phyloP scores from a whole-genome alignment of 805 yeast species.

The Candida chilensis region DNA sequence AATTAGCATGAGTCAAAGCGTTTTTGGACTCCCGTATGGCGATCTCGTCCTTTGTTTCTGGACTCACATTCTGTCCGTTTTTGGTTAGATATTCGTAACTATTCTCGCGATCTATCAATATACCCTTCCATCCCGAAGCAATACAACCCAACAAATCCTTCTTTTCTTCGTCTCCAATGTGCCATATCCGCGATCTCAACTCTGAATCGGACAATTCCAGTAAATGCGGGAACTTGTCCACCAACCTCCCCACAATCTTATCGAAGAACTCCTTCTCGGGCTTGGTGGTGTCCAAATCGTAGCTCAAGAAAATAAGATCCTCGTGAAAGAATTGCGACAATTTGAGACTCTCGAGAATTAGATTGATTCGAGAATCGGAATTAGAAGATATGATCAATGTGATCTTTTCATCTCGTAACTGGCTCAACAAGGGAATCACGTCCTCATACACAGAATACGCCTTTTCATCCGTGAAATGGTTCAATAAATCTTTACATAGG shows the following conservation, averaged over 20 bases:
- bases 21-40: no score
- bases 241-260: conserved; percentile 16
- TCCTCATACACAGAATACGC: conserved; percentile 51
- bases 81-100: no score
- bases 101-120: conserved; percentile 39
- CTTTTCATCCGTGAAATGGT: conserved; percentile 36
- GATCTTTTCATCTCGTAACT: conserved; percentile 17
- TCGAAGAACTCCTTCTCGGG: conserved; percentile 43
- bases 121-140: conserved; percentile 53
- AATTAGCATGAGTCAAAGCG: no score
- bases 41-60: no score
- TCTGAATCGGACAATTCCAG: conserved; percentile 3
- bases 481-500: conserved; percentile 35
- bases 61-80: no score
- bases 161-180: conserved; percentile 53
- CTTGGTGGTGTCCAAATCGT: conserved; percentile 44
- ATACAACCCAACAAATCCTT: conserved; percentile 47
- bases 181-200: conserved; percentile 35
- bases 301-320: conserved; percentile 38
- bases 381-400: conserved; percentile 44
- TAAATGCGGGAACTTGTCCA: conserved; percentile 4
- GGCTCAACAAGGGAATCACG: conserved; percentile 33
- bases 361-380: conserved; percentile 48
- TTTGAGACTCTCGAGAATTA: conserved; percentile 36
- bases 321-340: conserved; percentile 28